Evolutionary conservation across 2,329 filamentous ascomycete genomes (phyloP).

Genomic region (Cordyceps pruinosa): DNA sequence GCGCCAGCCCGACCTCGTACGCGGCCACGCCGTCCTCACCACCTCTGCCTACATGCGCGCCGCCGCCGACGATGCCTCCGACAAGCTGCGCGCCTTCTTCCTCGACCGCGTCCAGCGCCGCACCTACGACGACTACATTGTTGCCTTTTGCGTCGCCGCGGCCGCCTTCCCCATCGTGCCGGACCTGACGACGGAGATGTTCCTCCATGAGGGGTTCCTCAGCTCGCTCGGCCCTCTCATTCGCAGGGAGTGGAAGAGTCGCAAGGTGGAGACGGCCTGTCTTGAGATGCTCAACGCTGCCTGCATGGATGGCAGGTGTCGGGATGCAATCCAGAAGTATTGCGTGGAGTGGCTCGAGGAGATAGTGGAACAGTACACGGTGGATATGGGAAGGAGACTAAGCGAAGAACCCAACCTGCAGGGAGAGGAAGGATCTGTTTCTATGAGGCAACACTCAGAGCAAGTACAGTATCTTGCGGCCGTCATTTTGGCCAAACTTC

Average conservation of each 20-base stretch:
- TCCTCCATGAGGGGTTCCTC: constrained; percentile 84
- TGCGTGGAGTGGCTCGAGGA: constrained; percentile 84
- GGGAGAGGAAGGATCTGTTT: constrained; percentile 51
- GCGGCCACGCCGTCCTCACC: constrained; percentile 75
- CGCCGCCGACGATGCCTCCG: constrained; percentile 62
- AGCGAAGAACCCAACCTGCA: constrained; percentile 51
- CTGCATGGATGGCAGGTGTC: constrained; percentile 75
- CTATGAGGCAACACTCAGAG: constrained; percentile 54
- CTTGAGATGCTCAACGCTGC: constrained; percentile 87
- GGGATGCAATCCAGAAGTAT: constrained; percentile 77
- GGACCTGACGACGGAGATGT: constrained; percentile 66
- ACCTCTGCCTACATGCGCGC: constrained; percentile 78
- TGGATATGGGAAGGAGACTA: constrained; percentile 43
- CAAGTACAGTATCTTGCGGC: constrained; percentile 61
- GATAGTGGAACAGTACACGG: constrained; percentile 66
- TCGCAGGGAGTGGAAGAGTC: constrained; percentile 73
- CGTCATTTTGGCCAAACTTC: constrained; percentile 68
- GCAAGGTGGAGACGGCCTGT: constrained; percentile 77
- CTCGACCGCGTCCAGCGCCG: constrained; percentile 62
- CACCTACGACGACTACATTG: constrained; percentile 80
- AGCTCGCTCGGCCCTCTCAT: constrained; percentile 69
- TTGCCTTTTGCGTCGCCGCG: constrained; percentile 89
- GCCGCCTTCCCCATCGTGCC: constrained; percentile 82
- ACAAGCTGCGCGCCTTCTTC: constrained; percentile 68
- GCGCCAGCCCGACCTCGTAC: constrained; percentile 64